Evolutionary conservation across 164 flowering plant genomes (phyloP).

Genomic region (Liriodendron chinense): DNA sequence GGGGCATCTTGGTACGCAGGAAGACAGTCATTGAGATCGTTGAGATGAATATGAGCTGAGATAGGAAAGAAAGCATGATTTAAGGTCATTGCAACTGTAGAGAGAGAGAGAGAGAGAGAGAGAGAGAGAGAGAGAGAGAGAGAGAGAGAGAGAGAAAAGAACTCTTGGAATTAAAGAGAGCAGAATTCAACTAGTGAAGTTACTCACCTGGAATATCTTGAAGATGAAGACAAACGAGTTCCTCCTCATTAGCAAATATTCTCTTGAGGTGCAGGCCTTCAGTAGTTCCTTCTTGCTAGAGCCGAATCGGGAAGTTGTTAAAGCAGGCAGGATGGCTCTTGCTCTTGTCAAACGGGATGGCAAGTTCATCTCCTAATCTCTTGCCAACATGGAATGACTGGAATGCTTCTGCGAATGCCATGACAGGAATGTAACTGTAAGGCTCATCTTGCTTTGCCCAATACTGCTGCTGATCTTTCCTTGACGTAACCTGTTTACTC

Average conservation of each 20-base stretch:
- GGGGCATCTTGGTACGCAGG: constrained; percentile 42
- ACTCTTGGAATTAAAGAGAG: not conserved
- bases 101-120: not conserved
- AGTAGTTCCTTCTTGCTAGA: constrained; percentile 48
- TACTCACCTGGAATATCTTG: constrained; percentile 46
- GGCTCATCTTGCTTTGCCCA: constrained; percentile 44
- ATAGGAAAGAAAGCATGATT: constrained; percentile 1
- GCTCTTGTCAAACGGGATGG: constrained; percentile 51
- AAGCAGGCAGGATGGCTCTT: constrained; percentile 57
- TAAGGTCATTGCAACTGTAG: not conserved
- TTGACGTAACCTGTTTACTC: constrained; percentile 55
- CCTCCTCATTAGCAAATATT: constrained; percentile 64
- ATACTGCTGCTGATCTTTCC: constrained; percentile 71
- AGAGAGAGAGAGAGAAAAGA: not conserved
- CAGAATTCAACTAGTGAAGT: not conserved
- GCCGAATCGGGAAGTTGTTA: constrained; percentile 50
- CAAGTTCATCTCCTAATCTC: constrained; percentile 40
- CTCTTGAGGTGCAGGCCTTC: constrained; percentile 53
- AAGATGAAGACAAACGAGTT: constrained; percentile 55
- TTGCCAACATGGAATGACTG: constrained; percentile 53
- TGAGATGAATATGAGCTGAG: constrained; percentile 37
- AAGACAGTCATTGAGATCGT: constrained; percentile 45
- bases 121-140: not conserved
- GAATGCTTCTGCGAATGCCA: constrained; percentile 54
- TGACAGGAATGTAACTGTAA: constrained; percentile 42